Base-by-base conservation (phyloP, 2,329 filamentous ascomycete species). In the Penicillium sp. region DNA sequence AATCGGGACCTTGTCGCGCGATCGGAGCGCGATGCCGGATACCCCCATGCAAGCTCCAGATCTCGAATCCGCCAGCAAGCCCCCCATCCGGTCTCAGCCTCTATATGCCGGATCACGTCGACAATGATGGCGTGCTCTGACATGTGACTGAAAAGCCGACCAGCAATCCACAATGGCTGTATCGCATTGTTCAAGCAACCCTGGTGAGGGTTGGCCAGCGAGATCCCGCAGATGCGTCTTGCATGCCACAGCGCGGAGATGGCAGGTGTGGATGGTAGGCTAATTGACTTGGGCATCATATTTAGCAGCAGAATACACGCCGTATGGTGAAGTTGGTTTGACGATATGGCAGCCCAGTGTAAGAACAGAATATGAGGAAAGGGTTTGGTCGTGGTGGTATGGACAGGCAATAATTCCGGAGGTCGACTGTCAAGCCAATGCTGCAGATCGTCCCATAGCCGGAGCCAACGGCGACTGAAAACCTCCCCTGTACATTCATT, bases 171-270 rank as follows among this genome's bases (percentile, higher is more conserved):
- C 0, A 84, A 69, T 1, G 82, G 82, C 56, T 84, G 82, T 4
- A 84, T 81, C 3, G 81, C 80, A 60, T 85, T 84, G 56, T 81
- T 84, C 32, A 83, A 61, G 56, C 79, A 82, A 3, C 81, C 82
- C 10, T 79, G 74, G 53, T 85, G 81, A 4, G 77, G 77, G 53
- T 85, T 85, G 3, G 81, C 77, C 11, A 81, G 61, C 0, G 81
- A 83, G 21, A 84, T 84, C 2, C 81, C 82, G 53, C 81, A 83
- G 31, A 84, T 77, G 13, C 77, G 74, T 53, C 79, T 77, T 1
- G 81, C 82, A 59, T 85, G 82, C 81, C 82, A 84, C 9, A 82
- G 66, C 0, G 75, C 62, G 9, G 80, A 82, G 0, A 72, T 65
- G 5, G 51, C 56, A 1, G 56, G 49, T 3, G 53, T 60, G 5